Conservation (phyloP, 768 basidiomycete species). For the Cyclocybe cylindracea region DNA sequence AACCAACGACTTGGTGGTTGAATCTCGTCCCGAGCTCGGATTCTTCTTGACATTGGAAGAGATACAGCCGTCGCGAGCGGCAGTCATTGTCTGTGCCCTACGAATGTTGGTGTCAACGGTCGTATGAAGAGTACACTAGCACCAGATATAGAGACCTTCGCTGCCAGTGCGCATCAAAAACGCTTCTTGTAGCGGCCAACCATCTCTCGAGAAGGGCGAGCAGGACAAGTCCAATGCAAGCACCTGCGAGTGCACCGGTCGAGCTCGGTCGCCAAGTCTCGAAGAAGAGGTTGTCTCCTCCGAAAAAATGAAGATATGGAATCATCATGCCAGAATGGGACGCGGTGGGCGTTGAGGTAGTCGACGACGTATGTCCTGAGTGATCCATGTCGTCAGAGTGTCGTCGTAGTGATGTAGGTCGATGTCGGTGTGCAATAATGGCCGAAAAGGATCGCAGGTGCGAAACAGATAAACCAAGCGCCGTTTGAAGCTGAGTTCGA, state of each 20-base stretch:
- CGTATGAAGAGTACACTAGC: neutral
- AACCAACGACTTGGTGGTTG: neutral
- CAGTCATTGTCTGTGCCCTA: constrained; percentile 18
- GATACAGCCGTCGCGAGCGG: constrained; percentile 12
- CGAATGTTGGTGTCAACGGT: constrained; percentile 2
- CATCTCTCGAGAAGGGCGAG: constrained; percentile 74
- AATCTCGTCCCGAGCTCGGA: neutral
- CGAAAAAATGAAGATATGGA: constrained; percentile 70
- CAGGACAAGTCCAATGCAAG: constrained; percentile 69
- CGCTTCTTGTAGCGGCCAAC: constrained; percentile 55
- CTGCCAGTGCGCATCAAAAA: constrained; percentile 59
- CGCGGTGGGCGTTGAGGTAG: constrained; percentile 12
- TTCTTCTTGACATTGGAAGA: neutral
- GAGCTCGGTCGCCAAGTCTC: constrained; percentile 67
- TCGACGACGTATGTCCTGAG: constrained; percentile 3
- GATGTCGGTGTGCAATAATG: no score
- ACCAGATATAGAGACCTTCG: constrained; percentile 42
- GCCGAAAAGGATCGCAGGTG: no score
- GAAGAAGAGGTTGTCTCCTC: constrained; percentile 69
- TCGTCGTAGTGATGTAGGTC: neutral
- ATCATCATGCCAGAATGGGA: constrained; percentile 47
- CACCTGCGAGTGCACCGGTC: constrained; percentile 69
- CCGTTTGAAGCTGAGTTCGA: constrained; percentile 7
- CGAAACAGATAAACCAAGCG: neutral
- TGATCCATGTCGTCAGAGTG: constrained; percentile 12